phyloP scores from a whole-genome alignment of 495 filamentous ascomycete genomes.

The Ramalina peruviana region DNA sequence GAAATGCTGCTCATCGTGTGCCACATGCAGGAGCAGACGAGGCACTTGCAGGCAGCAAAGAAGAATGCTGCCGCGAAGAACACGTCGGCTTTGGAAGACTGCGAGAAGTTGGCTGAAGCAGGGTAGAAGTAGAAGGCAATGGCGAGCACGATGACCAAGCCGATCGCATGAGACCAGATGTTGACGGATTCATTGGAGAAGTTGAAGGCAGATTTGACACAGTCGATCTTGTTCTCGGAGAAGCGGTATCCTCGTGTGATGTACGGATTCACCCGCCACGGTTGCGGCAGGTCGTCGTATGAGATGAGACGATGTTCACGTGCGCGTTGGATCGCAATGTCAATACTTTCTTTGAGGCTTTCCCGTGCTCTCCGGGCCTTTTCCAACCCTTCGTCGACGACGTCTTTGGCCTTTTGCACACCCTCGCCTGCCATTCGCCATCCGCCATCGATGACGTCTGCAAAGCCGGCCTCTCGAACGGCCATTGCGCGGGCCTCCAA shows the following conservation, averaged over 20 bases:
- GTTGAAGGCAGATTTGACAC: slow-evolving; percentile 65
- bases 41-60: slow-evolving; percentile 89
- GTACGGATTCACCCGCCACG: slow-evolving; percentile 92
- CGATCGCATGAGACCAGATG: slow-evolving; percentile 92
- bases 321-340: slow-evolving; percentile 63
- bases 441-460: slow-evolving; percentile 49
- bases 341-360: slow-evolving; percentile 62
- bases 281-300: slow-evolving; percentile 79
- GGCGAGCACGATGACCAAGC: slow-evolving; percentile 70
- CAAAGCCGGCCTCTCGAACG: slow-evolving; percentile 44
- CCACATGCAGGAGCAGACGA: slow-evolving; percentile 92
- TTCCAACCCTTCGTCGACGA: slow-evolving; percentile 77
- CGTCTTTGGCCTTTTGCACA: slow-evolving; percentile 52
- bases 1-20: slow-evolving; percentile 97
- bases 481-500: slow-evolving; percentile 72
- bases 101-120: slow-evolving; percentile 63
- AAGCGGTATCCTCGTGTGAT: slow-evolving; percentile 89
- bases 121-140: slow-evolving; percentile 98
- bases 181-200: slow-evolving; percentile 91
- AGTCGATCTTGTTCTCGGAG: slow-evolving; percentile 72
- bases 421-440: slow-evolving; percentile 61
- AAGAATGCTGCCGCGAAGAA: slow-evolving; percentile 90
- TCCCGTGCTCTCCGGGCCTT: slow-evolving; percentile 65
- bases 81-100: slow-evolving; percentile 76
- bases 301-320: slow-evolving; percentile 69